These are phyloP conservation scores for Emericellopsis terricola DNA, from an alignment of 495 filamentous ascomycete genomes.

Conservation along the genomic window DNA sequence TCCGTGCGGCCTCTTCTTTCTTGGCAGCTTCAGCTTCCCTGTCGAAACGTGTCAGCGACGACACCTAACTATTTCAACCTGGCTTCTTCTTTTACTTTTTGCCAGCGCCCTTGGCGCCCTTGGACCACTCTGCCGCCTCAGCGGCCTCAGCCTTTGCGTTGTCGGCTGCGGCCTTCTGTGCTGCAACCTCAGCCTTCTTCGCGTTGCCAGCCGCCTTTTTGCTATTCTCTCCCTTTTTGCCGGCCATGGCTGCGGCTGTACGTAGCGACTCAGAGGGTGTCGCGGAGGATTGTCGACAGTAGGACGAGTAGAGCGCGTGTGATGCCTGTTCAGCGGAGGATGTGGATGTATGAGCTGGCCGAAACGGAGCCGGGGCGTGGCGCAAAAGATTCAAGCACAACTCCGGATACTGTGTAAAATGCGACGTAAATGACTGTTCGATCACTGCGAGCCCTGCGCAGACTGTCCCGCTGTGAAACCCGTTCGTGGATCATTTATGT, in stretches of 20 bases:
- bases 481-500: no score
- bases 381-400: no score
- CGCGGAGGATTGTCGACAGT: no score
- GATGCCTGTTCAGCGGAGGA: no score
- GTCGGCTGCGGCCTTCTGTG: constrained; percentile 53
- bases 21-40: constrained; percentile 77
- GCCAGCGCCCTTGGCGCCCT: constrained; percentile 63
- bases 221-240: constrained; percentile 61
- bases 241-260: constrained; percentile 26
- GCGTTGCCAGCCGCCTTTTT: constrained; percentile 89
- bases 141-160: constrained; percentile 44
- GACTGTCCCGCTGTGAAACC: no score
- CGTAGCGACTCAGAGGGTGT: no score
- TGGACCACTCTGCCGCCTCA: constrained; percentile 66
- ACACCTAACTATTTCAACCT: neutral
- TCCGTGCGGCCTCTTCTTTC: constrained; percentile 67
- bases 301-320: no score
- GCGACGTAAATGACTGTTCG: no score
- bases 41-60: constrained; percentile 1
- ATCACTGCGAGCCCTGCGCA: no score
- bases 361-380: no score
- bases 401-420: no score
- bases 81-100: constrained; percentile 75
- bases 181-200: constrained; percentile 77
- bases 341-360: no score